Percentiles rank a stretch among this genome's conserved stretches.
Conservation (phyloP, 2,329 filamentous ascomycete species). For the Pseudogymnoascus sp. region DNA sequence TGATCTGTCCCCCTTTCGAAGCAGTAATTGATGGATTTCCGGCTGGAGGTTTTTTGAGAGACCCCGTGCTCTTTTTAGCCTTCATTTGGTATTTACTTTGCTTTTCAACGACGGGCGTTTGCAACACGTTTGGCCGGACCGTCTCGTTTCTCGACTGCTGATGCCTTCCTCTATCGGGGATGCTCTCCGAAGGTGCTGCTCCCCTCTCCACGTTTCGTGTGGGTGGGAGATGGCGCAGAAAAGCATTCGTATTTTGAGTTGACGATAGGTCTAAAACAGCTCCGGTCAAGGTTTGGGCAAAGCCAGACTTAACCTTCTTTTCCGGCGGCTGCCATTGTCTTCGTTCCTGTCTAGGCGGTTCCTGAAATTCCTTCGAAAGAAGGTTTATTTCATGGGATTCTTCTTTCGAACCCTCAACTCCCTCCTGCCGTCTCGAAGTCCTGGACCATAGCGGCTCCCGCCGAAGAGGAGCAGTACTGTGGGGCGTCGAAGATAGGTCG, state of each 20-base stretch:
- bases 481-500: slow-evolving; percentile 31
- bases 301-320: slow-evolving; percentile 28
- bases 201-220: not conserved
- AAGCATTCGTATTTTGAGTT: slow-evolving; percentile 1
- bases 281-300: slow-evolving; percentile 46
- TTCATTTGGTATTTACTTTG: not conserved
- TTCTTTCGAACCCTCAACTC: not conserved
- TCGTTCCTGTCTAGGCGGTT: slow-evolving; percentile 21
- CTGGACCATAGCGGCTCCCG: not conserved
- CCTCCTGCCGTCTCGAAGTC: not conserved
- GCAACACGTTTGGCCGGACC: not conserved
- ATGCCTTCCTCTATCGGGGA: not conserved
- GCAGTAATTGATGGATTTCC: not conserved
- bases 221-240: not conserved
- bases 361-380: slow-evolving; percentile 32
- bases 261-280: slow-evolving; percentile 39
- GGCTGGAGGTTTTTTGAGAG: not conserved
- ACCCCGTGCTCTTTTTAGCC: not conserved
- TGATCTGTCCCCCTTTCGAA: not conserved
- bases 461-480: not conserved
- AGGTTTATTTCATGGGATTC: not conserved
- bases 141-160: not conserved
- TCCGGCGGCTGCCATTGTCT: not conserved
- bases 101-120: not conserved
- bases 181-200: not conserved